Percentiles rank a stretch among this genome's conserved stretches.
Evolutionary conservation across 768 basidiomycete species (phyloP).

Genomic region (Amanita phalloides): DNA sequence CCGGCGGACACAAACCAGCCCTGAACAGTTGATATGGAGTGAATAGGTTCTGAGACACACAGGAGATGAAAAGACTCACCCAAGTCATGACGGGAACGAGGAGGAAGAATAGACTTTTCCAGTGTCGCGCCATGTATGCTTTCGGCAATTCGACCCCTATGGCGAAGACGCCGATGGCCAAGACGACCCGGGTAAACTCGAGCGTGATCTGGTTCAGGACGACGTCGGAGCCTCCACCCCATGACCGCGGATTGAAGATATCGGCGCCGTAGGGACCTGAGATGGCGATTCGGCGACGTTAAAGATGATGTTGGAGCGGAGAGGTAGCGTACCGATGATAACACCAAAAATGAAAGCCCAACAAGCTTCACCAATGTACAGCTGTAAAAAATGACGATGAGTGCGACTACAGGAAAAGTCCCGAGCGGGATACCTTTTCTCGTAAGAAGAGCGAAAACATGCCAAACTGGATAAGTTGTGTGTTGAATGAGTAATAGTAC

Average conservation of each 20-base stretch:
- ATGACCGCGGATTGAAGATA: slow-evolving; percentile 73
- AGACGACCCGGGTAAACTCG: slow-evolving; percentile 84
- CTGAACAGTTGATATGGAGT: slow-evolving; percentile 20
- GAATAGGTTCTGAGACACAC: background rate
- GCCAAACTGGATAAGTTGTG: slow-evolving; percentile 51
- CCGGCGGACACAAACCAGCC: slow-evolving; percentile 93
- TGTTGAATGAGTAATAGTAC: background rate
- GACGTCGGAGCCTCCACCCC: slow-evolving; percentile 43
- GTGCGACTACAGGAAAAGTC: background rate
- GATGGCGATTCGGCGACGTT: background rate
- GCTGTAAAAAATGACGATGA: slow-evolving; percentile 21
- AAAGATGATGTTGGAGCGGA: background rate
- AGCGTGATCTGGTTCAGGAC: slow-evolving; percentile 70
- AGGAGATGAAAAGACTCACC: slow-evolving; percentile 32
- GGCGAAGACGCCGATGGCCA: slow-evolving; percentile 96
- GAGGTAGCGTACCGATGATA: slow-evolving; percentile 53
- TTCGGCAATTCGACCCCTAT: slow-evolving; percentile 97
- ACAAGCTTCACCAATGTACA: slow-evolving; percentile 94
- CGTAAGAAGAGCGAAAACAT: slow-evolving; percentile 92
- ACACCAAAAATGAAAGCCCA: slow-evolving; percentile 93
- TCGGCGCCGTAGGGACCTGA: slow-evolving; percentile 75
- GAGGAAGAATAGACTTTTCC: slow-evolving; percentile 81
- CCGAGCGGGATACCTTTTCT: slow-evolving; percentile 52
- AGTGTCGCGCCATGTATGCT: slow-evolving; percentile 89
- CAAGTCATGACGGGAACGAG: slow-evolving; percentile 78